These are phyloP conservation scores for Cutaneotrichosporon mucoides DNA, from an alignment of 1,284 basidiomycete genomes.

Conservation along the genomic window DNA sequence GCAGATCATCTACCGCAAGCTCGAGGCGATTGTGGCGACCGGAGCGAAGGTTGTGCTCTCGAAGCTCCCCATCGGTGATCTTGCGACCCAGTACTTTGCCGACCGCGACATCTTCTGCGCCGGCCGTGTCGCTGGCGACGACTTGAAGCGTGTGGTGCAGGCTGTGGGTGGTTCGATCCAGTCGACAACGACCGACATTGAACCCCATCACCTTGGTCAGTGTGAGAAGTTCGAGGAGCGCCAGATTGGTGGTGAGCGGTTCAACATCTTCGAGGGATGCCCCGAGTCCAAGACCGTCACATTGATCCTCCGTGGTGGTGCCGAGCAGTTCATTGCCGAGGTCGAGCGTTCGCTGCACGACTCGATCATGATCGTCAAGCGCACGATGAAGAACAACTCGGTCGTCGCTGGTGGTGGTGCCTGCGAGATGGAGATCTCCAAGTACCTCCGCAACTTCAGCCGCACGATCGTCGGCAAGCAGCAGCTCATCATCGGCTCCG, in stretches of 20 bases:
- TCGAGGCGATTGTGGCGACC: conserved; percentile 92
- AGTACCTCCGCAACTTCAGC: conserved; percentile 83
- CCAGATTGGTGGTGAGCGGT: conserved; percentile 96
- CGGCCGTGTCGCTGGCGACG: conserved; percentile 85
- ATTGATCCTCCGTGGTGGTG: conserved; percentile 90
- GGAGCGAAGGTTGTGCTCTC: conserved; percentile 97
- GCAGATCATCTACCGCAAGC: conserved; percentile 98
- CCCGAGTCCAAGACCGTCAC: conserved; percentile 97
- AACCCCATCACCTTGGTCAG: conserved; percentile 81
- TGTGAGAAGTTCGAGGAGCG: conserved; percentile 90
- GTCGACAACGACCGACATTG: conserved; percentile 91
- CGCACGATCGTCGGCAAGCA: conserved; percentile 93
- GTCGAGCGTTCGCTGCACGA: conserved; percentile 97
- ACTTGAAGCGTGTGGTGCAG: conserved; percentile 90
- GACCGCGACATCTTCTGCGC: conserved; percentile 99
- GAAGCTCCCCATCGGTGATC: conserved; percentile 96
- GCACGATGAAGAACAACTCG: conserved; percentile 91
- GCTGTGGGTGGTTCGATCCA: conserved; percentile 94
- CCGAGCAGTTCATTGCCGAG: conserved; percentile 98
- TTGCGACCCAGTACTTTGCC: conserved; percentile 99
- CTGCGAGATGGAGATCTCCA: conserved; percentile 97
- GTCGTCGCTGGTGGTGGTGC: conserved; percentile 98
- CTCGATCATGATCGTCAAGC: conserved; percentile 98
- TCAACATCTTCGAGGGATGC: conserved; percentile 93
- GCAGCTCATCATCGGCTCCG: conserved; percentile 90